phyloP scores from a whole-genome alignment of 306 rosid species.

The Trifolium dubium region DNA sequence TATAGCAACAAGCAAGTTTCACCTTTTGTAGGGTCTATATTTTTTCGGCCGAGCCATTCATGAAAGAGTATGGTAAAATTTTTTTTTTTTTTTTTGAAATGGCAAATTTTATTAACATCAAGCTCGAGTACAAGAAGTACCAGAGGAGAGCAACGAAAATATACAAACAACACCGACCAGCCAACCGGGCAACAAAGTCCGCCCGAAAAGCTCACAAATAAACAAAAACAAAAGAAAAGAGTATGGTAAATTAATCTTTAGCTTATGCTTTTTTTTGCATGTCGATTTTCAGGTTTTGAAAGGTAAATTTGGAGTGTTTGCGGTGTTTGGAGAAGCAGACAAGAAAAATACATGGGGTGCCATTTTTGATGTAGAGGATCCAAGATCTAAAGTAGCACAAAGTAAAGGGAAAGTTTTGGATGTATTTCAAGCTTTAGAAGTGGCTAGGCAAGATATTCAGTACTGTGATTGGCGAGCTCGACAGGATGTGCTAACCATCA shows the following conservation, averaged over 20 bases:
- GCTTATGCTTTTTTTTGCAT: constrained; percentile 23
- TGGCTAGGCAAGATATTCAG: constrained; percentile 84
- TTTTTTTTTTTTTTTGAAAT: too few relatives aligned
- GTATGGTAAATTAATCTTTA: not conserved
- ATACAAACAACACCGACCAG: too few relatives aligned
- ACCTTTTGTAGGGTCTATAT: not conserved
- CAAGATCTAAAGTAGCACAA: constrained; percentile 74
- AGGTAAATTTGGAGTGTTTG: constrained; percentile 76
- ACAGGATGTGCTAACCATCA: constrained; percentile 88
- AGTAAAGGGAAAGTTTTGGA: constrained; percentile 82
- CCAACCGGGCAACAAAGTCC: too few relatives aligned
- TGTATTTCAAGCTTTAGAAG: constrained; percentile 79
- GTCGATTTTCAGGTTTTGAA: constrained; percentile 66
- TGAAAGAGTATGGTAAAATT: constrained; percentile 5
- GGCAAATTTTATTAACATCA: too few relatives aligned
- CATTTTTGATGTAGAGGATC: constrained; percentile 95
- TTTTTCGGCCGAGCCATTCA: not conserved
- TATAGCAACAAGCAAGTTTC: constrained; percentile 7
- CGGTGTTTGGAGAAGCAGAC: constrained; percentile 73
- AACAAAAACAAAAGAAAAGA: too few relatives aligned
- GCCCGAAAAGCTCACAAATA: too few relatives aligned
- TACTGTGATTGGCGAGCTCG: constrained; percentile 99
- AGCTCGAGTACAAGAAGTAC: too few relatives aligned
- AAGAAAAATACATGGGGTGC: constrained; percentile 83
- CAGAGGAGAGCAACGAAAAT: too few relatives aligned